phyloP scores from a whole-genome alignment of 140 eudicot genomes.

The Cichorium intybus region DNA sequence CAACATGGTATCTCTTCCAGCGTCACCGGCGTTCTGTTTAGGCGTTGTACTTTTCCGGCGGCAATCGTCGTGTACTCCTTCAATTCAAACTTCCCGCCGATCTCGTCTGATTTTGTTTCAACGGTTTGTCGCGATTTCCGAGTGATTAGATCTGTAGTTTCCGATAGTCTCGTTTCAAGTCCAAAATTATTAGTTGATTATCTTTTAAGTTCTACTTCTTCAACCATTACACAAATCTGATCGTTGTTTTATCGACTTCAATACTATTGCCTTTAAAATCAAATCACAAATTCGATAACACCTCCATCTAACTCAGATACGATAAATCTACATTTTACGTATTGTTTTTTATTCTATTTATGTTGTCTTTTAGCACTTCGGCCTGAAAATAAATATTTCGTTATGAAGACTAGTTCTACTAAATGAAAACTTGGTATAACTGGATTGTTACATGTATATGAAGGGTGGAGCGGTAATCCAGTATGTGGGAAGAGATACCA shows the following conservation, averaged over 20 bases:
- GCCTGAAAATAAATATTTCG: neutral
- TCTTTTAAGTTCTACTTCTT: neutral
- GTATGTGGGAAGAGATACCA: constrained; percentile 94
- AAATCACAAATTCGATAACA: too few species aligned
- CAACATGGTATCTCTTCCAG: too few species aligned
- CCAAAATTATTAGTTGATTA: neutral
- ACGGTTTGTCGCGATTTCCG: neutral
- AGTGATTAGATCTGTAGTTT: neutral
- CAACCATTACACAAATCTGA: neutral
- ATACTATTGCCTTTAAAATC: too few species aligned
- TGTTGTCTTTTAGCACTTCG: neutral
- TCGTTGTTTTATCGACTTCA: too few species aligned
- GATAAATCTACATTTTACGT: neutral
- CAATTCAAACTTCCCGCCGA: neutral
- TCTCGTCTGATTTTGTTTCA: neutral
- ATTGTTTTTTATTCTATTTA: neutral
- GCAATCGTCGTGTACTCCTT: too few species aligned
- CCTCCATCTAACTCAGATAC: too few species aligned
- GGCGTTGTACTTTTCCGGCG: too few species aligned
- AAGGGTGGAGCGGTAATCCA: constrained; percentile 97
- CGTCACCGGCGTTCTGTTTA: too few species aligned
- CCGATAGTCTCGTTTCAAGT: too few species aligned
- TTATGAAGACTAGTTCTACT: neutral
- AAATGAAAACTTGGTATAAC: neutral
- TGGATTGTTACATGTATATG: neutral